Evolutionary conservation across 805 yeast species (phyloP).

Genomic region (Nakazawaea holstii): DNA sequence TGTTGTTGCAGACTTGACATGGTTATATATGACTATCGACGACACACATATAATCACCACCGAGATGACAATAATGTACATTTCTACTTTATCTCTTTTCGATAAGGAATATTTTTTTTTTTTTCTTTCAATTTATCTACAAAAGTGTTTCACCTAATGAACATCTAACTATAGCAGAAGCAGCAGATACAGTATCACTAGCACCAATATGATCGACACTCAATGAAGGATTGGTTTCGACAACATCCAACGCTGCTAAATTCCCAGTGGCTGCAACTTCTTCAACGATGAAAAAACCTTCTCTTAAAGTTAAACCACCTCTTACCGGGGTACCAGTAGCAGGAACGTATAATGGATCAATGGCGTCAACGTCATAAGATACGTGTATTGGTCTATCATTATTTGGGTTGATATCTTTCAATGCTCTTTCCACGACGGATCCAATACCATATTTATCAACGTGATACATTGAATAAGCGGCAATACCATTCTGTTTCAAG

Average conservation of each 20-base stretch:
- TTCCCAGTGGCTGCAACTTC: constrained; percentile 89
- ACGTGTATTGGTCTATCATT: constrained; percentile 73
- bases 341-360: constrained; percentile 90
- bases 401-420: constrained; percentile 69
- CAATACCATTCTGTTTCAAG: constrained; percentile 62
- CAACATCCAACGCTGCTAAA: constrained; percentile 82
- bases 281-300: constrained; percentile 88
- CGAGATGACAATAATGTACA: not conserved
- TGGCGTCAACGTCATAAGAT: constrained; percentile 94
- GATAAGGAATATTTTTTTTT: not conserved
- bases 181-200: constrained; percentile 81
- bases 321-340: constrained; percentile 98
- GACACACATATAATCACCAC: not conserved
- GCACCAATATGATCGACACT: constrained; percentile 75
- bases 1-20: not conserved
- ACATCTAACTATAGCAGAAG: constrained; percentile 87
- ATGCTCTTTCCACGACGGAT: constrained; percentile 87
- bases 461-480: constrained; percentile 94
- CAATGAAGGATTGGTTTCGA: constrained; percentile 87
- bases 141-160: constrained; percentile 85
- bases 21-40: not conserved
- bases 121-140: not conserved
- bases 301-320: constrained; percentile 92
- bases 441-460: constrained; percentile 92
- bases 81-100: not conserved